A percentile compares a stretch with the other conserved stretches of the same genome.
These are phyloP conservation scores for Mycotypha africana DNA, from an alignment of 371 early-diverging fungal species.

Conservation along the genomic window DNA sequence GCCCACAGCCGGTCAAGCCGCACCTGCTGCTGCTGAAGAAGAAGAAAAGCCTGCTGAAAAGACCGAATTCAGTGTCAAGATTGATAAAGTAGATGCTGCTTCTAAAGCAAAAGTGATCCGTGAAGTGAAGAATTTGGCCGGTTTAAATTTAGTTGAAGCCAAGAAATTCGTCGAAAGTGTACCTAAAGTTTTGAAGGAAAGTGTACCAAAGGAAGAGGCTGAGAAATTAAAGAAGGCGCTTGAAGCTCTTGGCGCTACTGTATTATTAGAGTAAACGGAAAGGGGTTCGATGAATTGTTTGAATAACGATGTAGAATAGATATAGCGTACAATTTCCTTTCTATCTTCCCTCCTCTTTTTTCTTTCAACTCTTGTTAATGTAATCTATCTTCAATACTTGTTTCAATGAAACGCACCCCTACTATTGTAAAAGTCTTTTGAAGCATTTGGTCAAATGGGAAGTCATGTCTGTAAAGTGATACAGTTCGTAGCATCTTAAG, in stretches of 20 bases:
- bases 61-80: slow-evolving; percentile 91
- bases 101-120: slow-evolving; percentile 97
- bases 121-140: slow-evolving; percentile 94
- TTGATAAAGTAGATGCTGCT: slow-evolving; percentile 93
- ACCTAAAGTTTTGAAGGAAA: slow-evolving; percentile 93
- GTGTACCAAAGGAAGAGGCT: slow-evolving; percentile 92
- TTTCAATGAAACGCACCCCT: too few relatives aligned
- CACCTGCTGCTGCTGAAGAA: slow-evolving; percentile 67
- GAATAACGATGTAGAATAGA: too few relatives aligned
- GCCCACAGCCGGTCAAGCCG: slow-evolving; percentile 58
- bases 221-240: slow-evolving; percentile 95
- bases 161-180: slow-evolving; percentile 98
- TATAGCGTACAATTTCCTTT: too few relatives aligned
- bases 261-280: slow-evolving; percentile 84
- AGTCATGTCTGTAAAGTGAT: too few relatives aligned
- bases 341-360: too few relatives aligned
- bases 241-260: slow-evolving; percentile 92
- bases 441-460: too few relatives aligned
- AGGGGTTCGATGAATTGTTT: too few relatives aligned
- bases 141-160: slow-evolving; percentile 94
- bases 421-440: too few relatives aligned
- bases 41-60: slow-evolving; percentile 86
- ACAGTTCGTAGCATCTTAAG: too few relatives aligned
- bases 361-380: too few relatives aligned
- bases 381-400: too few relatives aligned